A percentile compares a stretch with the other conserved stretches of the same genome.
These are phyloP conservation scores for Funneliformis caledonium DNA, from an alignment of 371 early-diverging fungal species.

Conservation along the genomic window DNA sequence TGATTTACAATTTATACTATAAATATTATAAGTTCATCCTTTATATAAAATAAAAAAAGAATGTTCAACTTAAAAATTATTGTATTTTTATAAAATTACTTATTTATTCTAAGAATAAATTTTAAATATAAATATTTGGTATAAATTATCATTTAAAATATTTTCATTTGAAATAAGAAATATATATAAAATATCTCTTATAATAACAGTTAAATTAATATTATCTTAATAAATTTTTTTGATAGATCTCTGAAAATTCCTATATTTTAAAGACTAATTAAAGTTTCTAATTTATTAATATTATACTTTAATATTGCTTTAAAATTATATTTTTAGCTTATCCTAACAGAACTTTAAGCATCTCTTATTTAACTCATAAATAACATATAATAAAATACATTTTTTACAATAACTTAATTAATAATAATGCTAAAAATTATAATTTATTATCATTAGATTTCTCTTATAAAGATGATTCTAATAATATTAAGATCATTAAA, in stretches of 20 bases:
- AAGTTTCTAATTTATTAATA: constrained; percentile 32
- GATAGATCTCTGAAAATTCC: constrained; percentile 37
- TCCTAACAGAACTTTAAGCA: too few species aligned
- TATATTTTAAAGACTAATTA: constrained; percentile 6
- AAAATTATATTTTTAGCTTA: constrained; percentile 37
- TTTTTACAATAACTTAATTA: too few species aligned
- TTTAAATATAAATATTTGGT: constrained; percentile 28
- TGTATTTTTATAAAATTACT: not conserved
- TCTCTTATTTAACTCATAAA: too few species aligned
- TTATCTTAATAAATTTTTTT: constrained; percentile 26
- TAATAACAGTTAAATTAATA: constrained; percentile 23
- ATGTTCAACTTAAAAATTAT: not conserved
- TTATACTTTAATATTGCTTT: constrained; percentile 32
- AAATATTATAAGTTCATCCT: not conserved
- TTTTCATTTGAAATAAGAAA: constrained; percentile 2
- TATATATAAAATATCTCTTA: constrained; percentile 31
- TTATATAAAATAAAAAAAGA: not conserved
- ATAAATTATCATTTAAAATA: not conserved
- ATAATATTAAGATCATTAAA: too few species aligned
- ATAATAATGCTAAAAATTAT: too few species aligned
- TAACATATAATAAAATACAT: too few species aligned
- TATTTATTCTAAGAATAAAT: constrained; percentile 35
- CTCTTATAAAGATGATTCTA: too few species aligned
- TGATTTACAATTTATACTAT: constrained; percentile 18
- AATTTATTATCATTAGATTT: too few species aligned